Evolutionary conservation across 805 yeast genomes (phyloP).

Genomic region (Pichia occidentalis): DNA sequence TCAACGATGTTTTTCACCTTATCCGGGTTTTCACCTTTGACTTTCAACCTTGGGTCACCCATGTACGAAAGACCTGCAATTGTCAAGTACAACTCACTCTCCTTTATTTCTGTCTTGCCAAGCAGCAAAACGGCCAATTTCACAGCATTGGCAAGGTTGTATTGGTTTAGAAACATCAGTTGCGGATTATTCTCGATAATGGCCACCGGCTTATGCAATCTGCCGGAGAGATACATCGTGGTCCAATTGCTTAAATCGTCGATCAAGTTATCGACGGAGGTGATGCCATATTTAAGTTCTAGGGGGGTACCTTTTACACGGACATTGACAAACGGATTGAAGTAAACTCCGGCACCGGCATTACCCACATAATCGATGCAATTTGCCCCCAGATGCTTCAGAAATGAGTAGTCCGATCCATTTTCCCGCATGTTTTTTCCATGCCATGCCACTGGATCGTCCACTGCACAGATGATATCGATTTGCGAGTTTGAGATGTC

Average conservation of each 20-base stretch:
- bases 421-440: constrained; percentile 56
- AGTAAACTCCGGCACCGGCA: constrained; percentile 85
- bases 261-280: constrained; percentile 52
- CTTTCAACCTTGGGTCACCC: constrained; percentile 82
- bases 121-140: constrained; percentile 56
- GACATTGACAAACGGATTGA: constrained; percentile 73
- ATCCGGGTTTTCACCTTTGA: constrained; percentile 89
- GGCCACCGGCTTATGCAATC: constrained; percentile 91
- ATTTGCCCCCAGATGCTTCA: constrained; percentile 54
- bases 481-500: constrained; percentile 53
- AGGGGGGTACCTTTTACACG: constrained; percentile 8
- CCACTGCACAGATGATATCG: constrained; percentile 79
- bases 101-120: constrained; percentile 29
- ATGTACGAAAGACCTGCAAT: constrained; percentile 77
- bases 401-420: constrained; percentile 71
- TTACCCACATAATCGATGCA: constrained; percentile 54
- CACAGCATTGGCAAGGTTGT: constrained; percentile 72
- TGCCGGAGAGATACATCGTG: constrained; percentile 80
- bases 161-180: constrained; percentile 62
- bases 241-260: constrained; percentile 80
- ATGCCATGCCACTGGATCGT: constrained; percentile 73
- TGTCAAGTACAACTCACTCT: constrained; percentile 56
- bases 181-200: constrained; percentile 58
- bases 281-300: constrained; percentile 78
- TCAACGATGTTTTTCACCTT: constrained; percentile 80